These are phyloP conservation scores for Globisporangium uncinulatum DNA, from an alignment of 352 stramenopile genomes.

Conservation along the genomic window DNA sequence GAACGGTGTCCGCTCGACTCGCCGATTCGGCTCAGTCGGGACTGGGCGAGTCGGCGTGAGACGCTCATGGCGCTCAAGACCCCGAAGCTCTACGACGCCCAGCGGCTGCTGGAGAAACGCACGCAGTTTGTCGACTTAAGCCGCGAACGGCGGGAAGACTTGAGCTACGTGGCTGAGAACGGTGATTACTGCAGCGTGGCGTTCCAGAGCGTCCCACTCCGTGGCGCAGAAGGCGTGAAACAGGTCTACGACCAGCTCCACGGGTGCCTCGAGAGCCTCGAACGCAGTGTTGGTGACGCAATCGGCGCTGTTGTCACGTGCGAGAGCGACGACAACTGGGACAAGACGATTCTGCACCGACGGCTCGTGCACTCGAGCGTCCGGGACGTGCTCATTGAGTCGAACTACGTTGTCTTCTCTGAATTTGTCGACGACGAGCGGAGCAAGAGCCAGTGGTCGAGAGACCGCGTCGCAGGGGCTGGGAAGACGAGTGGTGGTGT, in stretches of 20 bases:
- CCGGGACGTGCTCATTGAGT: slow-evolving; percentile 14
- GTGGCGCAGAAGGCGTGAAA: slow-evolving; percentile 3
- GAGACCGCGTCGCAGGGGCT: neutral
- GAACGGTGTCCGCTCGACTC: slow-evolving; percentile 32
- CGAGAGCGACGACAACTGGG: slow-evolving; percentile 14
- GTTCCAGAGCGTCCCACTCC: slow-evolving; percentile 9
- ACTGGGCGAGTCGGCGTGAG: slow-evolving; percentile 24
- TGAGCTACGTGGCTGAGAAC: slow-evolving; percentile 5
- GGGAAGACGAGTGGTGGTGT: neutral
- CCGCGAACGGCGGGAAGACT: slow-evolving; percentile 6
- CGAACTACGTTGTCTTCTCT: slow-evolving; percentile 18
- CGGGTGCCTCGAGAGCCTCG: slow-evolving; percentile 13
- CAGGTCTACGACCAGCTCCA: slow-evolving; percentile 14
- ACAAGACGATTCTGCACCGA: slow-evolving; percentile 20
- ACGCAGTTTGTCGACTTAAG: slow-evolving; percentile 34
- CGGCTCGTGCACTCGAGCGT: slow-evolving; percentile 13
- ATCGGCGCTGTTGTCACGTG: slow-evolving; percentile 15
- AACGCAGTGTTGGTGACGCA: slow-evolving; percentile 9
- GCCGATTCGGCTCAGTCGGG: slow-evolving; percentile 36
- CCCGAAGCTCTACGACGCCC: slow-evolving; percentile 39
- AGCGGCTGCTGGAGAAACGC: slow-evolving; percentile 37
- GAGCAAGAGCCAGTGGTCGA: slow-evolving; percentile 7
- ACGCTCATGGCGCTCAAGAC: slow-evolving; percentile 37
- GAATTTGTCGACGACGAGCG: slow-evolving; percentile 9
- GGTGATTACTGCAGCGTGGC: slow-evolving; percentile 13